Evolutionary conservation across 257 asterid species (phyloP).

Genomic region (Henckelia pumila): DNA sequence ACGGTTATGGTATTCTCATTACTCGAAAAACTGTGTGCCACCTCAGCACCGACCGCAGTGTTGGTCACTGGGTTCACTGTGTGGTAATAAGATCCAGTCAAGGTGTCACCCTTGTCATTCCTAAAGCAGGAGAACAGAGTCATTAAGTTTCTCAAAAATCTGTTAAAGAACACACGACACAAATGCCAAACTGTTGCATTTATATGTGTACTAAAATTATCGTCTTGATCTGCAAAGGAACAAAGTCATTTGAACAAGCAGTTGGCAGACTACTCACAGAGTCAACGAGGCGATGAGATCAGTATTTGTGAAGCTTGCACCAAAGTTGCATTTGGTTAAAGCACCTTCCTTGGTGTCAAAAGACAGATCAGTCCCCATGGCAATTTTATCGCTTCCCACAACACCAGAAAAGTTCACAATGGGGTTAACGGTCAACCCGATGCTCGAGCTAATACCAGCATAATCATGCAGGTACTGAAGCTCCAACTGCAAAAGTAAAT

Average conservation of each 20-base stretch:
- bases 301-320: slow-evolving; percentile 47
- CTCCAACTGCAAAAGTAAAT: slow-evolving; percentile 40
- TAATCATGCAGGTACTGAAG: slow-evolving; percentile 56
- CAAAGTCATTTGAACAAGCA: not conserved
- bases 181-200: not conserved
- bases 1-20: slow-evolving; percentile 48
- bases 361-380: slow-evolving; percentile 56
- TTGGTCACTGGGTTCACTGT: slow-evolving; percentile 41
- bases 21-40: slow-evolving; percentile 46
- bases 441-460: slow-evolving; percentile 52
- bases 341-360: slow-evolving; percentile 57
- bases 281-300: slow-evolving; percentile 60
- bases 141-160: not conserved
- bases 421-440: slow-evolving; percentile 59
- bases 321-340: slow-evolving; percentile 50
- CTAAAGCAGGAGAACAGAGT: slow-evolving; percentile 27
- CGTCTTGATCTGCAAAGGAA: not conserved
- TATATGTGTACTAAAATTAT: not conserved
- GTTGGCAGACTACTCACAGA: slow-evolving; percentile 39
- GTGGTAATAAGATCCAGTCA: slow-evolving; percentile 56
- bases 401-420: slow-evolving; percentile 53
- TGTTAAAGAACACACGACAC: not conserved
- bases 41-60: slow-evolving; percentile 61
- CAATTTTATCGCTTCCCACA: slow-evolving; percentile 39
- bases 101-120: slow-evolving; percentile 50